Percentiles rank a stretch among this genome's conserved stretches.
These are phyloP conservation scores for Ailanthus altissimus DNA, from an alignment of 345 rosid genomes.

Conservation along the genomic window DNA sequence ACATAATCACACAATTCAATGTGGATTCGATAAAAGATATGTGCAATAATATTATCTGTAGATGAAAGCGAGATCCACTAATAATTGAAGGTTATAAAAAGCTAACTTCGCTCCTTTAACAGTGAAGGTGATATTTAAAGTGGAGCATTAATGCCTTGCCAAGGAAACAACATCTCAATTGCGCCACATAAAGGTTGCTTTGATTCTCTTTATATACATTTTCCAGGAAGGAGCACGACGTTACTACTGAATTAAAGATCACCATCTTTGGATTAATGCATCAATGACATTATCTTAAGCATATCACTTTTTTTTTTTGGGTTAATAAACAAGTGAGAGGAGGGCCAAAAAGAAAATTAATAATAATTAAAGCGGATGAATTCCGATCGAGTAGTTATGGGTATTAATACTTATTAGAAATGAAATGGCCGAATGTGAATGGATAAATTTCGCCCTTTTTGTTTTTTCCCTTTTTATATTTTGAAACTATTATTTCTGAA, in stretches of 20 bases:
- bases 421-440: neutral
- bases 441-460: neutral
- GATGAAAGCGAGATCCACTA: neutral
- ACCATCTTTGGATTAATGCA: neutral
- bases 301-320: too few species aligned
- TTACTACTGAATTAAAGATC: neutral
- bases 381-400: neutral
- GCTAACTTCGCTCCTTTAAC: neutral
- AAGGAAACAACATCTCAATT: neutral
- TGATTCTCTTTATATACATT: neutral
- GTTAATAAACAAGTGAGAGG: too few species aligned
- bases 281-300: neutral
- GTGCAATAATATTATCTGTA: neutral
- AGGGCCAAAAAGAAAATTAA: too few species aligned
- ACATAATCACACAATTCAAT: too few species aligned
- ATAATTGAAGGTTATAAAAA: neutral
- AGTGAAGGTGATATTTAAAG: neutral
- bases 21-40: too few species aligned
- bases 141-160: neutral
- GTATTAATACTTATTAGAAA: neutral
- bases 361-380: neutral
- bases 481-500: neutral
- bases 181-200: neutral
- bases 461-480: neutral
- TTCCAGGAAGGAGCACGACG: slow-evolving; percentile 8